Evolutionary conservation across 1,284 basidiomycete species (phyloP).

Genomic region (Phylloporus gajari): DNA sequence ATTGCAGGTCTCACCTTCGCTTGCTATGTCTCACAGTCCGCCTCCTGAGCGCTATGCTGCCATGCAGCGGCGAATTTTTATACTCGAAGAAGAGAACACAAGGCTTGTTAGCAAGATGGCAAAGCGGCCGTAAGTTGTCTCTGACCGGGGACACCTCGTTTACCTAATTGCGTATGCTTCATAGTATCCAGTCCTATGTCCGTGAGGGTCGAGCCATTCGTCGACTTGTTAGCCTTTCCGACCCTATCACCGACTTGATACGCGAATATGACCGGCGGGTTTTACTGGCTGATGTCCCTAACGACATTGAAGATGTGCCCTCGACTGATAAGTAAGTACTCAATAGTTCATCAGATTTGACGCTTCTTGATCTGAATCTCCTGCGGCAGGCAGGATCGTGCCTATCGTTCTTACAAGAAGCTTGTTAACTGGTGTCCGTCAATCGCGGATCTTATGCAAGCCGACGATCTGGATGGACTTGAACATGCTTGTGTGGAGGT

Average conservation of each 20-base stretch:
- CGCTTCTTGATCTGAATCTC: neutral
- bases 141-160: no score
- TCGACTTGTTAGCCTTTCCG: slow-evolving; percentile 14
- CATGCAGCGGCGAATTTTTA: slow-evolving; percentile 9
- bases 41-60: neutral
- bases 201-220: slow-evolving; percentile 18
- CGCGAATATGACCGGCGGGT: slow-evolving; percentile 15
- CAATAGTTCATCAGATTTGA: neutral
- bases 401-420: slow-evolving; percentile 22
- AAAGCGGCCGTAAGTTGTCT: neutral
- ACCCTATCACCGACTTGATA: slow-evolving; percentile 16
- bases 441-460: neutral
- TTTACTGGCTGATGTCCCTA: neutral
- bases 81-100: slow-evolving; percentile 13
- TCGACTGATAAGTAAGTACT: slow-evolving; percentile 5
- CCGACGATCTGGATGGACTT: neutral
- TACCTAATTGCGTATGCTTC: neutral
- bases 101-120: neutral
- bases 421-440: slow-evolving; percentile 17
- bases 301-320: neutral
- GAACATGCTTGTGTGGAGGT: slow-evolving; percentile 13
- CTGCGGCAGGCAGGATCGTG: slow-evolving; percentile 13
- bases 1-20: no score
- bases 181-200: neutral
- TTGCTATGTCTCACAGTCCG: neutral